Conservation (phyloP, 1,284 basidiomycete genomes). For the Boletellus deceptivus region DNA sequence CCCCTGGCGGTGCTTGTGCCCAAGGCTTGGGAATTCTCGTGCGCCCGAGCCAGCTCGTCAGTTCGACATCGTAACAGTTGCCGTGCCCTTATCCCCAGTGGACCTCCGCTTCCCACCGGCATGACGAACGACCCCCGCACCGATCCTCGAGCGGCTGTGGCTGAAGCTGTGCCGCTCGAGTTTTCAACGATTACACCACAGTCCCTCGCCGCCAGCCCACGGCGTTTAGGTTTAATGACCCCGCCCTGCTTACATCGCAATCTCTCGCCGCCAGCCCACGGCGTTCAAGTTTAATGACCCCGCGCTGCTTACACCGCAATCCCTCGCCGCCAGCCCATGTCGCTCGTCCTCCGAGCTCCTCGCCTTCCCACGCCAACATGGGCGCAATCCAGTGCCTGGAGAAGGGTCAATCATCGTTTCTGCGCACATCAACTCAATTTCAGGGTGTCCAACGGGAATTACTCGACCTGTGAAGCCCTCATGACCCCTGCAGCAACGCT, state of each 20-base stretch:
- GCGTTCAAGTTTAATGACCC: constrained; percentile 1
- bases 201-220: too few relatives aligned
- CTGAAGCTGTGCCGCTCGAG: constrained; percentile 7
- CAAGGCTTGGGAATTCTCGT: constrained; percentile 29
- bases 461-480: constrained; percentile 21
- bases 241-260: too few relatives aligned
- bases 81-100: constrained; percentile 12
- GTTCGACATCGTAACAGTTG: too few relatives aligned
- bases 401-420: constrained; percentile 4
- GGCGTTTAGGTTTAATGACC: too few relatives aligned
- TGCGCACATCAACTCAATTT: constrained; percentile 20
- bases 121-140: too few relatives aligned
- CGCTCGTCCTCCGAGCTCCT: not conserved
- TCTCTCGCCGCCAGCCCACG: too few relatives aligned
- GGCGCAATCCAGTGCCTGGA: constrained; percentile 22
- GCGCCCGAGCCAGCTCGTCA: constrained; percentile 22
- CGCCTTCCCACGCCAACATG: constrained; percentile 11
- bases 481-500: constrained; percentile 16
- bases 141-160: constrained; percentile 3
- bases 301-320: constrained; percentile 21
- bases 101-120: constrained; percentile 33
- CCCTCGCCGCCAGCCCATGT: constrained; percentile 8
- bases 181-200: too few relatives aligned
- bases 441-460: constrained; percentile 33
- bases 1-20: not conserved